A percentile compares a stretch with the other conserved stretches of the same genome.
These are phyloP conservation scores for Linum lewisii DNA, from an alignment of 345 rosid species.

Conservation along the genomic window DNA sequence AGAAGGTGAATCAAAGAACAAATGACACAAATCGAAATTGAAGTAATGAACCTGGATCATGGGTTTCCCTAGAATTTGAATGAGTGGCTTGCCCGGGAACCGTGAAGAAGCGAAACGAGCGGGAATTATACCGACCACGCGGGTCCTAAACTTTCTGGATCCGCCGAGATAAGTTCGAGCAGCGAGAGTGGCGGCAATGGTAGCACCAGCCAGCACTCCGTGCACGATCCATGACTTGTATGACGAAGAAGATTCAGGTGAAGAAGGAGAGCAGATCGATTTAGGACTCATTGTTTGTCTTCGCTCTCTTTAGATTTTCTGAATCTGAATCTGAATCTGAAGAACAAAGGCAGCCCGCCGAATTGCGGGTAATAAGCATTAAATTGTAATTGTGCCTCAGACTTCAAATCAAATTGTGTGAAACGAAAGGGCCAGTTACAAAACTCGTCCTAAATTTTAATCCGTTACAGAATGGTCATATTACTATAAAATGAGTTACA, in stretches of 20 bases:
- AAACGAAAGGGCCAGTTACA: too few relatives aligned
- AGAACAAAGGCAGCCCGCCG: too few relatives aligned
- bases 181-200: conserved; percentile 57
- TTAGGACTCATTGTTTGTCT: too few relatives aligned
- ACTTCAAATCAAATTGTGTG: too few relatives aligned
- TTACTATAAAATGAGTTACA: too few relatives aligned
- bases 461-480: too few relatives aligned
- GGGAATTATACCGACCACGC: conserved; percentile 90
- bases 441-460: too few relatives aligned
- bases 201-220: conserved; percentile 57
- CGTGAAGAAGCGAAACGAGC: conserved; percentile 92
- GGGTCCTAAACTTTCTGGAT: conserved; percentile 52
- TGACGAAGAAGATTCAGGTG: conserved; percentile 12
- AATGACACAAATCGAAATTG: background rate
- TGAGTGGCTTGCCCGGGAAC: conserved; percentile 86
- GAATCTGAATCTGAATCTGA: too few relatives aligned
- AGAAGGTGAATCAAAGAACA: background rate
- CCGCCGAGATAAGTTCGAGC: conserved; percentile 50
- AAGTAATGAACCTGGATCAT: conserved; percentile 77
- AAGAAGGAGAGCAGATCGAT: conserved; percentile 9
- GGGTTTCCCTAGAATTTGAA: conserved; percentile 81
- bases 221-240: conserved; percentile 60
- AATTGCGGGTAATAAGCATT: too few relatives aligned
- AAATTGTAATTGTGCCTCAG: too few relatives aligned
- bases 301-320: too few relatives aligned